Conservation (phyloP, 495 filamentous ascomycete species). For the Cercophora newfieldiana region DNA sequence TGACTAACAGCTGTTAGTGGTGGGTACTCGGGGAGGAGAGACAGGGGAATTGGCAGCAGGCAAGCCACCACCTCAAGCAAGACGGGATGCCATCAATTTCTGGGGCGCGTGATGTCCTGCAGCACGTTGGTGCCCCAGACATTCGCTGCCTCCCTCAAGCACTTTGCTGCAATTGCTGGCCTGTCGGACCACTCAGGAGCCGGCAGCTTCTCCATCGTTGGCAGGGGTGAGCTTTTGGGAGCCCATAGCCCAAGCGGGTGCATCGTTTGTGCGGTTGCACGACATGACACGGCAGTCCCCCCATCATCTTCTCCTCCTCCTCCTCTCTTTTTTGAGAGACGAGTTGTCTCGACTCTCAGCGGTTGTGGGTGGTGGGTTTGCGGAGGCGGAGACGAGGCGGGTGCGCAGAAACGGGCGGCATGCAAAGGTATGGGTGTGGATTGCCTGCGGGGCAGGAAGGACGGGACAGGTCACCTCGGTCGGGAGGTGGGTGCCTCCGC, state of each 20-base stretch:
- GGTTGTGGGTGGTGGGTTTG: background rate
- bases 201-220: background rate
- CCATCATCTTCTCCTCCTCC: slow-evolving; percentile 3
- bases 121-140: slow-evolving; percentile 15
- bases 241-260: slow-evolving; percentile 16
- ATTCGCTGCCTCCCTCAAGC: background rate
- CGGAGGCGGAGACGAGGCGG: slow-evolving; percentile 17
- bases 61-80: slow-evolving; percentile 10
- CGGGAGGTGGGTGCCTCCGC: background rate
- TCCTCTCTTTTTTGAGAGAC: slow-evolving; percentile 9
- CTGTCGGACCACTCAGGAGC: slow-evolving; percentile 12
- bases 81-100: slow-evolving; percentile 21
- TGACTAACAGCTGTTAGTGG: slow-evolving; percentile 12
- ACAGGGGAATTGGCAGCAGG: slow-evolving; percentile 8
- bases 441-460: slow-evolving; percentile 11
- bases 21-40: background rate
- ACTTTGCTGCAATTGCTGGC: slow-evolving; percentile 2
- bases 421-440: background rate
- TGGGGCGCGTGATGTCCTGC: slow-evolving; percentile 36
- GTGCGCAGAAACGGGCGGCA: slow-evolving; percentile 6
- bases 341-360: background rate
- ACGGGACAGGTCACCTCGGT: slow-evolving; percentile 16
- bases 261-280: slow-evolving; percentile 27
- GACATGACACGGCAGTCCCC: slow-evolving; percentile 26
- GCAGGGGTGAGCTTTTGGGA: slow-evolving; percentile 18